A percentile compares a stretch with the other conserved stretches of the same genome.
phyloP scores from a whole-genome alignment of 495 filamentous ascomycete genomes.

The Neurospora sp. region DNA sequence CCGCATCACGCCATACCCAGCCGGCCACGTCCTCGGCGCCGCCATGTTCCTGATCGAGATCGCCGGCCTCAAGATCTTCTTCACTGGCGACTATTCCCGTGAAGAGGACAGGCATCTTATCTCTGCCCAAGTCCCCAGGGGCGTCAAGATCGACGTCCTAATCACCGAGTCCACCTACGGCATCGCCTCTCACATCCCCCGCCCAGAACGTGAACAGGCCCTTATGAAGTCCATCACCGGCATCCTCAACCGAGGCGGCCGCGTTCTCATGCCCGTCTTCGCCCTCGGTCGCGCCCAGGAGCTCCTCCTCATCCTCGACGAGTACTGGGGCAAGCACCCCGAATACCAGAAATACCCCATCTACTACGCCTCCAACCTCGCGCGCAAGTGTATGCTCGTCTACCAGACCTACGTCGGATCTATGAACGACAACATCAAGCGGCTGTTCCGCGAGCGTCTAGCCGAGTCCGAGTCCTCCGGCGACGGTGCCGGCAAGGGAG shows the following conservation, averaged over 20 bases:
- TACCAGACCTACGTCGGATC: slow-evolving; percentile 95
- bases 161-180: slow-evolving; percentile 98
- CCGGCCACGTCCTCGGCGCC: slow-evolving; percentile 93
- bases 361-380: slow-evolving; percentile 91
- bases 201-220: slow-evolving; percentile 78
- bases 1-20: slow-evolving; percentile 91
- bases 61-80: slow-evolving; percentile 87
- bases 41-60: slow-evolving; percentile 98
- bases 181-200: slow-evolving; percentile 79
- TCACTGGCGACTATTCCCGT: slow-evolving; percentile 93
- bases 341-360: slow-evolving; percentile 86
- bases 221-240: slow-evolving; percentile 91
- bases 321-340: slow-evolving; percentile 83
- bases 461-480: slow-evolving; percentile 71
- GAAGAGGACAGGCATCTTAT: slow-evolving; percentile 92
- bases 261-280: slow-evolving; percentile 91
- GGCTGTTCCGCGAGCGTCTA: slow-evolving; percentile 75
- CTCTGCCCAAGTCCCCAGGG: slow-evolving; percentile 74
- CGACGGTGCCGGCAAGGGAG: slow-evolving; percentile 59
- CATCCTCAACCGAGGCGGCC: slow-evolving; percentile 80
- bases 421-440: slow-evolving; percentile 98
- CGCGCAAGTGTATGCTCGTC: slow-evolving; percentile 93
- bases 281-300: slow-evolving; percentile 91
- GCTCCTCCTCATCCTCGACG: slow-evolving; percentile 85
- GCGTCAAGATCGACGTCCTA: slow-evolving; percentile 82